phyloP scores from a whole-genome alignment of 2,329 filamentous ascomycete species.

The Fusarium nodosum region DNA sequence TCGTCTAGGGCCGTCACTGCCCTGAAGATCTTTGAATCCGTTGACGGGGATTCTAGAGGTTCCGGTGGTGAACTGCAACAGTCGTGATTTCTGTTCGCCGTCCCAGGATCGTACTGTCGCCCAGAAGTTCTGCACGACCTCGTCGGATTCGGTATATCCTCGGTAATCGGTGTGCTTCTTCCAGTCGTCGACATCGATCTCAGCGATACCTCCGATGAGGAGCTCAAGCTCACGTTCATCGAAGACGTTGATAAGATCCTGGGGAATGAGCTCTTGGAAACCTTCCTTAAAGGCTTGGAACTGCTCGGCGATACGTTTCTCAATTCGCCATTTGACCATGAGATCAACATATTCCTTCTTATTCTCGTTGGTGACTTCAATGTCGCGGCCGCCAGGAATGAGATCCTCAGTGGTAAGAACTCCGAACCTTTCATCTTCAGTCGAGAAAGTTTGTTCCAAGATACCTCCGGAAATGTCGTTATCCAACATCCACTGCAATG shows the following conservation, averaged over 20 bases:
- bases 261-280: slow-evolving; percentile 97
- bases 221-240: slow-evolving; percentile 97
- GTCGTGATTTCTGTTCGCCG: slow-evolving; percentile 95
- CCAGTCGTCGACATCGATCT: slow-evolving; percentile 99
- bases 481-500: slow-evolving; percentile 96
- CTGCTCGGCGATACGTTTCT: slow-evolving; percentile 97
- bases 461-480: slow-evolving; percentile 95
- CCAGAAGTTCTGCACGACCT: slow-evolving; percentile 99
- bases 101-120: slow-evolving; percentile 97
- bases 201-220: slow-evolving; percentile 98
- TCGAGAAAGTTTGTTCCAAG: slow-evolving; percentile 94
- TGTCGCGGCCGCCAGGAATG: slow-evolving; percentile 89
- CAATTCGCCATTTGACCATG: slow-evolving; percentile 99
- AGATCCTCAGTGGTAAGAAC: slow-evolving; percentile 95
- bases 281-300: slow-evolving; percentile 98
- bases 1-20: slow-evolving; percentile 91
- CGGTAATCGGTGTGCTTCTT: slow-evolving; percentile 99
- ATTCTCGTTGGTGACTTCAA: slow-evolving; percentile 98
- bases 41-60: slow-evolving; percentile 99
- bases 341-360: slow-evolving; percentile 99
- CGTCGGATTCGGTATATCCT: slow-evolving; percentile 96
- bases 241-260: slow-evolving; percentile 97
- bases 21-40: slow-evolving; percentile 98
- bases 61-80: slow-evolving; percentile 96
- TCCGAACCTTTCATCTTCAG: slow-evolving; percentile 96